Evolutionary conservation across 169 alveolate species (phyloP).

Genomic region (Plasmodium yoelii): DNA sequence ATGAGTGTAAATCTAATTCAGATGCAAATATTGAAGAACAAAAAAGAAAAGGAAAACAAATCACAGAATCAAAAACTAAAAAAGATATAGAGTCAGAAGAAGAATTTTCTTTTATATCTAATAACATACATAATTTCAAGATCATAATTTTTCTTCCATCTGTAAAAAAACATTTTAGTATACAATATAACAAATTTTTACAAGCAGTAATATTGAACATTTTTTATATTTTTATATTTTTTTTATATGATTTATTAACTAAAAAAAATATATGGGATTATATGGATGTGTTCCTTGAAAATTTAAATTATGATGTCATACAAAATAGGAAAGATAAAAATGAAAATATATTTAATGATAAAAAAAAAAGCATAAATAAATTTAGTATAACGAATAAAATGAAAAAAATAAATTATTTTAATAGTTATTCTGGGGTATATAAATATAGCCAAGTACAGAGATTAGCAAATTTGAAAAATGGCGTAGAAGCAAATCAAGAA

Average conservation of each 20-base stretch:
- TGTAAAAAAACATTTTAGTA: constrained; percentile 48
- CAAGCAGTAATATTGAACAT: constrained; percentile 62
- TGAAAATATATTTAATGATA: constrained; percentile 1
- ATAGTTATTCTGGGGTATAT: not conserved
- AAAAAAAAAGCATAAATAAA: not conserved
- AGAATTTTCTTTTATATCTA: constrained; percentile 24
- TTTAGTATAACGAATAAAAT: not conserved
- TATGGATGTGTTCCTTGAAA: constrained; percentile 35
- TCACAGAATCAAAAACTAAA: too few relatives aligned
- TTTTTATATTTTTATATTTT: constrained; percentile 51
- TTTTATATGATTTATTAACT: constrained; percentile 45
- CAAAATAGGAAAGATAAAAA: not conserved
- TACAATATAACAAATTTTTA: constrained; percentile 68
- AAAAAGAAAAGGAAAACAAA: not conserved
- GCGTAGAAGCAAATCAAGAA: too few relatives aligned
- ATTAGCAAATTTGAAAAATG: too few relatives aligned
- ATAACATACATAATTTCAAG: constrained; percentile 34
- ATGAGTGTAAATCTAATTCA: not conserved
- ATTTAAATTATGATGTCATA: not conserved
- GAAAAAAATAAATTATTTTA: constrained; percentile 8
- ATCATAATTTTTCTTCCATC: constrained; percentile 65
- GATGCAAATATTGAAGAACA: not conserved
- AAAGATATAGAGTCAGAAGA: not conserved
- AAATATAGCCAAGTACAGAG: too few relatives aligned
- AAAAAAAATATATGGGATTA: constrained; percentile 39